phyloP scores from a whole-genome alignment of 148 eudicot genomes.

The Hydrangea macrophylla region DNA sequence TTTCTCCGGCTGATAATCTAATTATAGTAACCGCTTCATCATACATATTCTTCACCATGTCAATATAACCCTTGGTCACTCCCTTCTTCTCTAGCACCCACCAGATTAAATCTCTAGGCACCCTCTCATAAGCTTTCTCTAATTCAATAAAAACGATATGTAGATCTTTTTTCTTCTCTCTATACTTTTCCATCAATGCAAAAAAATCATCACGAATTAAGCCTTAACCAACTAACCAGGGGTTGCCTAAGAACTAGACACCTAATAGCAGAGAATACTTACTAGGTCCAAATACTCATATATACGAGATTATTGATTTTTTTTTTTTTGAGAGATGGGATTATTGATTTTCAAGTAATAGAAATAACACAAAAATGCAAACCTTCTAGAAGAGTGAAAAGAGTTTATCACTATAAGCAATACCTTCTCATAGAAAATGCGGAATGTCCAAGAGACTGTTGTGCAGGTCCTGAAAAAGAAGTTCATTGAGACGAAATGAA shows the following conservation, averaged over 20 bases:
- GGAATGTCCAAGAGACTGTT: conserved; percentile 95
- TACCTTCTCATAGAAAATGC: conserved; percentile 97
- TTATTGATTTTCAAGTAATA: no score
- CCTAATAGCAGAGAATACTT: neutral
- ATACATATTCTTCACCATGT: no score
- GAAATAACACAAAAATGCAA: neutral
- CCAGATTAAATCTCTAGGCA: no score
- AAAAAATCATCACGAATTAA: neutral
- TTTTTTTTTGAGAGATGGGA: neutral
- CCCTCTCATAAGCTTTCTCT: no score
- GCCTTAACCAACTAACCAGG: neutral
- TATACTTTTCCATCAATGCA: no score
- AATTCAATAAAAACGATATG: no score
- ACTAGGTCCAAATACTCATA: neutral
- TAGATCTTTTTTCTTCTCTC: no score
- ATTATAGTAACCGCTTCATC: no score
- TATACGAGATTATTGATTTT: neutral
- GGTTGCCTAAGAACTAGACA: neutral
- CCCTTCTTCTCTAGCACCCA: no score
- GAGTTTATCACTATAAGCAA: conserved; percentile 7
- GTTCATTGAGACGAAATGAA: conserved; percentile 1
- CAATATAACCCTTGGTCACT: no score
- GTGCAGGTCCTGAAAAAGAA: conserved; percentile 87
- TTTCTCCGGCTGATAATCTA: no score
- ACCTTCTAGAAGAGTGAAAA: neutral